Conservation (phyloP, 768 basidiomycete genomes). For the Kwoniella heveanensis region DNA sequence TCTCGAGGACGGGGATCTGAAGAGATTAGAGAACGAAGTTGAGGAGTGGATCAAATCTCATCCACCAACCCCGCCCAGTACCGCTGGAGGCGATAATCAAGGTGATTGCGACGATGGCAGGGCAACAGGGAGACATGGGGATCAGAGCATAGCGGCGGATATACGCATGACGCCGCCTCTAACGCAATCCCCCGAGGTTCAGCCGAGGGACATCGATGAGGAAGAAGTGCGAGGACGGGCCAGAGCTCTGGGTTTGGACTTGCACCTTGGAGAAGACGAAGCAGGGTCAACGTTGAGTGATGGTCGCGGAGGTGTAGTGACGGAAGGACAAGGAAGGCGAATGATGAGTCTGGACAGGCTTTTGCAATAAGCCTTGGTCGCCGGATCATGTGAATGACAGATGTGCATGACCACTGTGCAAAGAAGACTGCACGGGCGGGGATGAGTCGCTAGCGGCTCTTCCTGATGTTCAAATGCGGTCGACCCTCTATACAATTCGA, state of each 20-base stretch:
- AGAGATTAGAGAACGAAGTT: constrained; percentile 34
- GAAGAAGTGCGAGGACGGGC: constrained; percentile 3
- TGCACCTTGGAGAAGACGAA: neutral
- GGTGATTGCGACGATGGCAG: neutral
- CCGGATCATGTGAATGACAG: neutral
- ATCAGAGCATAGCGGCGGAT: neutral
- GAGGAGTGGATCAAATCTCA: constrained; percentile 20
- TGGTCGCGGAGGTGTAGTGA: neutral
- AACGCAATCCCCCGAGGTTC: constrained; percentile 7
- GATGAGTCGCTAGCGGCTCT: too few relatives aligned
- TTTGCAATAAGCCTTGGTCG: neutral
- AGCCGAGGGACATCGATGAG: neutral
- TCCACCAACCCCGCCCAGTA: constrained; percentile 21
- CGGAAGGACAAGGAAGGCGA: constrained; percentile 9
- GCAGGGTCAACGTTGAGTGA: neutral
- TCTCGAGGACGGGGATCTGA: constrained; percentile 41
- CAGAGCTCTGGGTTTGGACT: neutral
- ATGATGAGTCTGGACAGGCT: constrained; percentile 23
- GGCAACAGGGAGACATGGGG: neutral
- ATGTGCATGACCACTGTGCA: neutral
- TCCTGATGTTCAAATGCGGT: too few relatives aligned
- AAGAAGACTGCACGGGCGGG: too few relatives aligned
- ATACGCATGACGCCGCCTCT: constrained; percentile 18
- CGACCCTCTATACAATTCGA: too few relatives aligned
- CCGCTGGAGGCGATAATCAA: neutral